Percentiles rank a stretch among this genome's conserved stretches.
These are phyloP conservation scores for Cyberlindnera saturnus DNA, from an alignment of 805 yeast species.

Conservation along the genomic window DNA sequence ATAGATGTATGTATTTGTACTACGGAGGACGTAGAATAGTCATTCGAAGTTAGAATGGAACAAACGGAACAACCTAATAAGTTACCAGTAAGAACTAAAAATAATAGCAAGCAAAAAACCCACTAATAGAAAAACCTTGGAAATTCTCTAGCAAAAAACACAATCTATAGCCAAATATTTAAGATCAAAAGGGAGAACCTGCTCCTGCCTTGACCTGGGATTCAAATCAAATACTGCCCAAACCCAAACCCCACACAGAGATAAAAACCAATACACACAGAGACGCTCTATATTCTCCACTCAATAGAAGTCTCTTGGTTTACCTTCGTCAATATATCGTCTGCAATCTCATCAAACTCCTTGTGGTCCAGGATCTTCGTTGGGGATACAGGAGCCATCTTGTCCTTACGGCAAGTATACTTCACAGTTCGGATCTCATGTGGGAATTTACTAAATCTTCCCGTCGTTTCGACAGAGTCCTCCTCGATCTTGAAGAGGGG, in stretches of 20 bases:
- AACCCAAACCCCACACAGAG: too few species aligned
- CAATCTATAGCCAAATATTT: background rate
- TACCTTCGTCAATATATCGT: slow-evolving; percentile 17
- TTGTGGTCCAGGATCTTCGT: slow-evolving; percentile 9
- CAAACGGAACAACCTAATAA: too few species aligned
- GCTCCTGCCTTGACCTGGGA: background rate
- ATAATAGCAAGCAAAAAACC: too few species aligned
- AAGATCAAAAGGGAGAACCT: background rate
- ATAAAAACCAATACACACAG: too few species aligned
- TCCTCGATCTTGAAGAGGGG: slow-evolving; percentile 21
- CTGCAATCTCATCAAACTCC: slow-evolving; percentile 22
- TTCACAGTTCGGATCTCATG: slow-evolving; percentile 2
- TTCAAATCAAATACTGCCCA: background rate
- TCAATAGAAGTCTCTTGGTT: slow-evolving; percentile 12
- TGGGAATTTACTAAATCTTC: slow-evolving; percentile 1
- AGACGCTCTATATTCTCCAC: slow-evolving; percentile 16
- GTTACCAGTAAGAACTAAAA: too few species aligned
- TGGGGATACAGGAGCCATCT: background rate
- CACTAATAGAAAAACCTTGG: too few species aligned
- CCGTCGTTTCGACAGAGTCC: slow-evolving; percentile 11
- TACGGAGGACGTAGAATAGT: too few species aligned
- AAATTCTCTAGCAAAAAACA: background rate
- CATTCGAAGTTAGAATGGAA: too few species aligned
- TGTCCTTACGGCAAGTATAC: slow-evolving; percentile 5
- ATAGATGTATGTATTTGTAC: too few species aligned